Conservation (phyloP, 2,329 filamentous ascomycete genomes). For the Trichoderma breve region DNA sequence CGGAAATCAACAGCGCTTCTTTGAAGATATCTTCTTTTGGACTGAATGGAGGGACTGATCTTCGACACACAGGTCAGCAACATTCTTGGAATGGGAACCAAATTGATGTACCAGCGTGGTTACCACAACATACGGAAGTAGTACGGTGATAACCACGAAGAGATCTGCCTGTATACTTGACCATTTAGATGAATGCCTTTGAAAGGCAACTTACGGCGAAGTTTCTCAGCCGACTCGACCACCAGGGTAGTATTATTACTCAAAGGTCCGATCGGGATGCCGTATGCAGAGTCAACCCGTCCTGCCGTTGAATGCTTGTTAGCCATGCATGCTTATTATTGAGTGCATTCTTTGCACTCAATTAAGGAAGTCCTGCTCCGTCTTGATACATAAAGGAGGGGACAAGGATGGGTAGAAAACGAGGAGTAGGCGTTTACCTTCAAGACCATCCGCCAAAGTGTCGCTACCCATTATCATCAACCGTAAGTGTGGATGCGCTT, state of each 20-base stretch:
- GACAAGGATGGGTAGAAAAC: not conserved
- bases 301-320: not conserved
- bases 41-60: not conserved
- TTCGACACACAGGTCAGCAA: not conserved
- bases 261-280: not conserved
- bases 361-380: not conserved
- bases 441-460: not conserved
- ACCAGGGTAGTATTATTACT: not conserved
- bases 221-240: not conserved
- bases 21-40: not conserved
- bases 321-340: not conserved
- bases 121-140: not conserved
- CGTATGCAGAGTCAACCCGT: not conserved
- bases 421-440: not conserved
- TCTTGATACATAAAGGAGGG: not conserved
- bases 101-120: not conserved
- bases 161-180: not conserved
- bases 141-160: not conserved
- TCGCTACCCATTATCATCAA: not conserved
- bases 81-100: not conserved
- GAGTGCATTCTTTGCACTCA: not conserved
- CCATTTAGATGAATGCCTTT: not conserved
- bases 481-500: not conserved
- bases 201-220: not conserved
- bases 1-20: not conserved